These are phyloP conservation scores for Lanzia echinophila DNA, from an alignment of 2,329 filamentous ascomycete genomes.

Conservation along the genomic window DNA sequence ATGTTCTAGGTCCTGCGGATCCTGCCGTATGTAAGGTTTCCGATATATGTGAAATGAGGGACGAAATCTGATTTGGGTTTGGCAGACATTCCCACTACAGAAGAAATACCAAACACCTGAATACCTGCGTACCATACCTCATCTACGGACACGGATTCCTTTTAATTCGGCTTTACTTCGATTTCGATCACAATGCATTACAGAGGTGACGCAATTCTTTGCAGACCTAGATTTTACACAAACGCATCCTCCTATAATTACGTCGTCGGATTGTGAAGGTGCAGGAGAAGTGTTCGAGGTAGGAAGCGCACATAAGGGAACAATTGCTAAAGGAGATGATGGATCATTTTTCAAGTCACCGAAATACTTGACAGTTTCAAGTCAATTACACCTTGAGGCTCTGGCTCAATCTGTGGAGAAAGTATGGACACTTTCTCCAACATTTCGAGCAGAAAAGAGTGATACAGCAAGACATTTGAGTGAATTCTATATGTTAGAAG, in stretches of 20 bases:
- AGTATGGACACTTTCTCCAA: conserved; percentile 91
- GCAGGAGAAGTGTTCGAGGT: conserved; percentile 89
- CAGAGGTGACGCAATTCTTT: conserved; percentile 71
- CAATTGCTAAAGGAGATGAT: conserved; percentile 28
- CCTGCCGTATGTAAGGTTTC: conserved; percentile 55
- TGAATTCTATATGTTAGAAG: conserved; percentile 99
- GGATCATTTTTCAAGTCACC: conserved; percentile 70
- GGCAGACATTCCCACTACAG: conserved; percentile 82
- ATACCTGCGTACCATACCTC: conserved; percentile 80
- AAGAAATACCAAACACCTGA: conserved; percentile 93
- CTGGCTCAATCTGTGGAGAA: conserved; percentile 80
- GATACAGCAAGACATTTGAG: conserved; percentile 90
- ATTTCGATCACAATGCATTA: conserved; percentile 73
- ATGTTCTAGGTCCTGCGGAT: conserved; percentile 70
- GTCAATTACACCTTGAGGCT: conserved; percentile 90
- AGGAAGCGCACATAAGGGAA: conserved; percentile 17
- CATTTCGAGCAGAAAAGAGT: conserved; percentile 87
- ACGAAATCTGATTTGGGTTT: conserved; percentile 14
- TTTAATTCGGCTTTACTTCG: conserved; percentile 75
- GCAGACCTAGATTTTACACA: conserved; percentile 64
- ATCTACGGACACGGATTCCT: conserved; percentile 76
- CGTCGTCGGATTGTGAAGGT: conserved; percentile 94
- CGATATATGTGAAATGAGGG: conserved; percentile 2
- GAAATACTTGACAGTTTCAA: conserved; percentile 95
- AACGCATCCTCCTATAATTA: conserved; percentile 88